Conservation (phyloP, 148 eudicot species). For the Cornus kousa region DNA sequence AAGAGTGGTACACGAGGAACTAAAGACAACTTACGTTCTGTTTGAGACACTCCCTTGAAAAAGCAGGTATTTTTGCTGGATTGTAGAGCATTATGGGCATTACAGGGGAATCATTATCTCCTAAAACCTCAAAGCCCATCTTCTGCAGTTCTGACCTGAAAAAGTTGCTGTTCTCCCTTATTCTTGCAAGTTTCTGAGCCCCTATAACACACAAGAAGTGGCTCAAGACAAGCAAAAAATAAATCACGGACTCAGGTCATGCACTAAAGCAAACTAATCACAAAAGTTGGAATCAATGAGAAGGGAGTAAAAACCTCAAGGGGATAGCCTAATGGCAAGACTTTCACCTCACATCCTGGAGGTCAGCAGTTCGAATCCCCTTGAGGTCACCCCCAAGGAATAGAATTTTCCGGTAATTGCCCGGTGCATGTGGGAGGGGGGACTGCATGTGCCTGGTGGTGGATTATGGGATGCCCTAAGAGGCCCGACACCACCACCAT, state of each 20-base stretch:
- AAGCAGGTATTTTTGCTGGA: constrained; percentile 89
- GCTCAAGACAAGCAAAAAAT: constrained; percentile 6
- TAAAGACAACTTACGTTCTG: constrained; percentile 54
- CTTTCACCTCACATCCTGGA: too few relatives aligned
- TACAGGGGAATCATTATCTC: constrained; percentile 85
- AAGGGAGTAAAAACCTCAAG: background rate
- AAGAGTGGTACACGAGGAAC: background rate
- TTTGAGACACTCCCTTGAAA: constrained; percentile 88
- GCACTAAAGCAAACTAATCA: background rate
- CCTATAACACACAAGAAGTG: constrained; percentile 34
- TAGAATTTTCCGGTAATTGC: too few relatives aligned
- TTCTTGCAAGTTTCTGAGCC: constrained; percentile 81
- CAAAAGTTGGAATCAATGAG: background rate
- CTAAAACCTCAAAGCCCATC: constrained; percentile 87
- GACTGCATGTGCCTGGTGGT: too few relatives aligned
- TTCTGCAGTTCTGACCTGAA: constrained; percentile 84
- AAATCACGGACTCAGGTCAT: background rate
- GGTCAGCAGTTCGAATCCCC: too few relatives aligned
- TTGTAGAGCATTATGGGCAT: constrained; percentile 92
- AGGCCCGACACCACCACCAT: too few relatives aligned
- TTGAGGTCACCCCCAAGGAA: too few relatives aligned
- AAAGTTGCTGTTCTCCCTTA: constrained; percentile 92
- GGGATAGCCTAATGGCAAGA: too few relatives aligned
- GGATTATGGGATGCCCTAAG: too few relatives aligned
- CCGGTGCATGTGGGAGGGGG: too few relatives aligned